Evolutionary conservation across 208 protist species (phyloP).

Genomic region (Acanthamoeba triangularis): DNA sequence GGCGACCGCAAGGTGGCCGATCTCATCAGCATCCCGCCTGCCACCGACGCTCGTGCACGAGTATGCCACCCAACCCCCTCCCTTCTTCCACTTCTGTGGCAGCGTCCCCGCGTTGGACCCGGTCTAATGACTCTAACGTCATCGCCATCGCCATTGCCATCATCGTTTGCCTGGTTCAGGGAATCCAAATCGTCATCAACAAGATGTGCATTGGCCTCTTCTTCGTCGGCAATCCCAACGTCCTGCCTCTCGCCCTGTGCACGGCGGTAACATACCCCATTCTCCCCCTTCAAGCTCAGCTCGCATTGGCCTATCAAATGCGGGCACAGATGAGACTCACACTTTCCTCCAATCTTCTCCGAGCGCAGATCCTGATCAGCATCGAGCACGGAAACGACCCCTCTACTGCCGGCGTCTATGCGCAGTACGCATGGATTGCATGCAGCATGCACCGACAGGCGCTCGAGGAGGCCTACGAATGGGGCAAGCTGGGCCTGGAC

Average conservation of each 20-base stretch:
- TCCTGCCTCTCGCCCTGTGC: neutral
- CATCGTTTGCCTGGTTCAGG: neutral
- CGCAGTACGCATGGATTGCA: constrained; percentile 47
- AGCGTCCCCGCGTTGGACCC: neutral
- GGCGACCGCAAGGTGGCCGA: constrained; percentile 13
- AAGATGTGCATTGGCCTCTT: constrained; percentile 2
- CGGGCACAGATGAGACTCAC: neutral
- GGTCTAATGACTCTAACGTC: neutral
- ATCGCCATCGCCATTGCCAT: neutral
- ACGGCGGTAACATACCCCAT: neutral
- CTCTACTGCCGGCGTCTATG: neutral
- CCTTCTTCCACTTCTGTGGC: neutral
- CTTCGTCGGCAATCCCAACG: constrained; percentile 56
- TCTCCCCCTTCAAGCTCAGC: neutral
- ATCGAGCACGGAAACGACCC: constrained; percentile 58
- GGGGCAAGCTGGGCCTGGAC: constrained; percentile 55
- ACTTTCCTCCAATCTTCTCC: neutral
- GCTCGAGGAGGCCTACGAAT: constrained; percentile 56
- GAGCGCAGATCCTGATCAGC: constrained; percentile 21
- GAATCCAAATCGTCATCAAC: constrained; percentile 39
- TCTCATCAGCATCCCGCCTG: neutral
- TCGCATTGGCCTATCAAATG: neutral
- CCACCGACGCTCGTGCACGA: constrained; percentile 8
- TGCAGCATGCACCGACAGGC: constrained; percentile 31
- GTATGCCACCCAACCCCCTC: neutral